These are phyloP conservation scores for peach (Prunus persica) DNA, from an alignment of 306 rosid species.

Conservation along the genomic window DNA sequence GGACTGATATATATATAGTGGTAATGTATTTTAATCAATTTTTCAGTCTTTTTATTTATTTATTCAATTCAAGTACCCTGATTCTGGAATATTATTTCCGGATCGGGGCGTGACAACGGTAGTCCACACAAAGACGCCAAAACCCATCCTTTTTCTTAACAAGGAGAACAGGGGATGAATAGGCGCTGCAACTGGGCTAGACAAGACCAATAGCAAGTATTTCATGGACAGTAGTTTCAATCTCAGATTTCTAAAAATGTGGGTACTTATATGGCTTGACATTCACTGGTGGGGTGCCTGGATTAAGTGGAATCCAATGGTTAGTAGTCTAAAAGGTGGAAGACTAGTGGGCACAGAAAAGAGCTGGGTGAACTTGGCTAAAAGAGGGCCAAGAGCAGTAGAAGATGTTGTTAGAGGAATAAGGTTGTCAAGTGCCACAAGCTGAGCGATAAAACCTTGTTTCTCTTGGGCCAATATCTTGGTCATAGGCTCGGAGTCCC, in stretches of 20 bases:
- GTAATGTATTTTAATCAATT: no score
- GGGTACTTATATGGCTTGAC: background rate
- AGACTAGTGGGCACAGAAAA: background rate
- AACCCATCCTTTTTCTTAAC: background rate
- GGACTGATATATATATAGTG: no score
- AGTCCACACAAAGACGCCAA: background rate
- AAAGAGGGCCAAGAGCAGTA: no score
- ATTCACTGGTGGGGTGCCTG: background rate
- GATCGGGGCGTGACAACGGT: no score
- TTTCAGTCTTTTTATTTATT: no score
- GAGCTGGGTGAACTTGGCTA: background rate
- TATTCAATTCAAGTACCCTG: no score
- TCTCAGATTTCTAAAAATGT: background rate
- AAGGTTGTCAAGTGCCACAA: no score
- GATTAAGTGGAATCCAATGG: background rate
- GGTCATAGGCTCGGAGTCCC: no score
- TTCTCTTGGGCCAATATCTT: no score
- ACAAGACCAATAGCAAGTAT: background rate
- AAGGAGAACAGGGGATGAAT: background rate
- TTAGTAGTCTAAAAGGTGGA: background rate
- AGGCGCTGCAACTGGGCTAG: rapidly evolving
- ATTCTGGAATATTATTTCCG: no score
- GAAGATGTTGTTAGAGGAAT: no score
- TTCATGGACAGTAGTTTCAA: background rate
- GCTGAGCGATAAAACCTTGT: no score